Conservation (phyloP, 2,329 filamentous ascomycete species). For the Colletotrichum sp. region DNA sequence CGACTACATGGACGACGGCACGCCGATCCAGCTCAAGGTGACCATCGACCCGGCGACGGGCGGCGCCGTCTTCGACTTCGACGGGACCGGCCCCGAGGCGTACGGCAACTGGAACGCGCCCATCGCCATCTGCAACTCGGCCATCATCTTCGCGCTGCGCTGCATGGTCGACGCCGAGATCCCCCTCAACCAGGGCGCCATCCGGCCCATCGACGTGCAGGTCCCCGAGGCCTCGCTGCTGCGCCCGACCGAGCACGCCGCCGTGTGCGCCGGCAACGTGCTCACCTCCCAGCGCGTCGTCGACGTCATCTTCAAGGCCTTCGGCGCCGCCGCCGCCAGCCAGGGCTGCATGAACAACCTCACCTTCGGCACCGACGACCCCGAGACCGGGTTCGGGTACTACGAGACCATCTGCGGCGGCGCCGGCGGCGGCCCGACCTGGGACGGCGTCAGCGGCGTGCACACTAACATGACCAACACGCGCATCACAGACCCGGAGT, state of each 20-base stretch:
- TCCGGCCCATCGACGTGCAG: slow-evolving; percentile 75
- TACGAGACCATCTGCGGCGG: slow-evolving; percentile 87
- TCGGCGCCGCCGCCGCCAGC: slow-evolving; percentile 74
- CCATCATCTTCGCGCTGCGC: slow-evolving; percentile 36
- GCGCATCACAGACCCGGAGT: slow-evolving; percentile 79
- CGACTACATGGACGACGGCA: slow-evolving; percentile 89
- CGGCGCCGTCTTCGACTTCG: slow-evolving; percentile 69
- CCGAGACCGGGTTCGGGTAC: slow-evolving; percentile 72
- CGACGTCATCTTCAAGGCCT: slow-evolving; percentile 78
- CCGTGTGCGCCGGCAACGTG: slow-evolving; percentile 35
- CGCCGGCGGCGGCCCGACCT: slow-evolving; percentile 72
- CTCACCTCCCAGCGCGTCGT: slow-evolving; percentile 39
- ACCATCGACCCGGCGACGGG: slow-evolving; percentile 77
- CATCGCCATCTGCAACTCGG: slow-evolving; percentile 35
- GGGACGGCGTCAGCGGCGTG: slow-evolving; percentile 76
- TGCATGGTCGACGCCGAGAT: slow-evolving; percentile 37
- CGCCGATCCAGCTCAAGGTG: slow-evolving; percentile 75
- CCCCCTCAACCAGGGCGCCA: slow-evolving; percentile 53
- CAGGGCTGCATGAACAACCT: slow-evolving; percentile 85
- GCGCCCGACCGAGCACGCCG: slow-evolving; percentile 34
- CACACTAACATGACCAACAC: slow-evolving; percentile 90
- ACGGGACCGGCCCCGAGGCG: slow-evolving; percentile 32
- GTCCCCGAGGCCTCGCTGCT: slow-evolving; percentile 66
- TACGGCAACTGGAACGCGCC: slow-evolving; percentile 34
- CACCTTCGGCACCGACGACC: slow-evolving; percentile 73